Percentiles rank a stretch among this genome's conserved stretches.
These are phyloP conservation scores for Eleusine coracana DNA, from an alignment of 176 grass and related monocot genomes.

Conservation along the genomic window DNA sequence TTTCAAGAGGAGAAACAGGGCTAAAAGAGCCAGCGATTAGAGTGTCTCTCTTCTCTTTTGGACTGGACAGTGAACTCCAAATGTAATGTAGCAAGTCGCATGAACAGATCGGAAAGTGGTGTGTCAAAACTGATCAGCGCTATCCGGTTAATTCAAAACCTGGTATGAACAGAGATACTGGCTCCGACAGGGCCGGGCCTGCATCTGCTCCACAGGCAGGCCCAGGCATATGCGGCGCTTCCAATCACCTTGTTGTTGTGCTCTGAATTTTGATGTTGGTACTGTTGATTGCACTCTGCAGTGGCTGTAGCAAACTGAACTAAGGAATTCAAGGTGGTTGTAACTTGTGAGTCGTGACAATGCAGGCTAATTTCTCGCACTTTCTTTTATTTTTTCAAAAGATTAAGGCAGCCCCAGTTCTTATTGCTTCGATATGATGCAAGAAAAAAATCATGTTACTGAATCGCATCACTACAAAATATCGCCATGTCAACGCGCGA, in stretches of 20 bases:
- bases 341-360: background rate
- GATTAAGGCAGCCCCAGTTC: no score
- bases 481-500: background rate
- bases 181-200: no score
- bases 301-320: background rate
- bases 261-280: background rate
- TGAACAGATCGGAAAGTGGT: background rate
- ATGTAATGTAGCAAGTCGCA: background rate
- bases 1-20: slow-evolving; percentile 72
- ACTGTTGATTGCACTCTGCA: background rate
- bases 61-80: background rate
- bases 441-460: background rate
- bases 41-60: background rate
- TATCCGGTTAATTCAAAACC: slow-evolving; percentile 3
- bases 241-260: background rate
- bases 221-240: background rate
- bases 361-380: background rate
- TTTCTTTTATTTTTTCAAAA: no score
- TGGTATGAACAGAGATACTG: slow-evolving; percentile 5
- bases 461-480: background rate
- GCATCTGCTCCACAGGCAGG: no score
- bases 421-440: no score
- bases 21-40: slow-evolving; percentile 22
- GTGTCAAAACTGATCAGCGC: background rate
- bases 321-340: background rate